phyloP scores from a whole-genome alignment of 1,139 yeast genomes.

The Blastobotrys indianensis region DNA sequence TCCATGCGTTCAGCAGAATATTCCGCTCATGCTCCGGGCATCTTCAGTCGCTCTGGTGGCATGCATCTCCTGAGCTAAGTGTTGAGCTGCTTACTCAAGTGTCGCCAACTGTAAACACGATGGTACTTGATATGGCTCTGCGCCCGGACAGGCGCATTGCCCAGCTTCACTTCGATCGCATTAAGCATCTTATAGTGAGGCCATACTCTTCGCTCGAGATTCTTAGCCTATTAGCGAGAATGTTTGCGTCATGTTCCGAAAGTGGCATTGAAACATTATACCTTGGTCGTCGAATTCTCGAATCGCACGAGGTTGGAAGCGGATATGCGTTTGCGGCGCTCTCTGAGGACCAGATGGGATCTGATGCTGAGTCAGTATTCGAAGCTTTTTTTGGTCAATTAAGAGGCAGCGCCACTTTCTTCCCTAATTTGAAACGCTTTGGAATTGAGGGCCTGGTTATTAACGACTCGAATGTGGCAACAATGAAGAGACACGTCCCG shows the following conservation, averaged over 20 bases:
- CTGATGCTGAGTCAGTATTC: conserved; percentile 10
- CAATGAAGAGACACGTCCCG: conserved; percentile 14
- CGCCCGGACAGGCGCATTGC: conserved; percentile 15
- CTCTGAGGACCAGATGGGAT: conserved; percentile 13
- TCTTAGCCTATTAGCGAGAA: conserved; percentile 16
- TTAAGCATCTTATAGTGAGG: conserved; percentile 18
- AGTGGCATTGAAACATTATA: conserved; percentile 14
- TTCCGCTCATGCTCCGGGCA: conserved; percentile 17
- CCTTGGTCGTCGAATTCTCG: conserved; percentile 17
- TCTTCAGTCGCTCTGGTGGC: conserved; percentile 20
- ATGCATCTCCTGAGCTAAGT: conserved; percentile 22
- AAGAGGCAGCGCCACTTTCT: background rate
- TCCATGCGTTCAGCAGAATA: conserved; percentile 14
- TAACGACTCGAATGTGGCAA: conserved; percentile 9
- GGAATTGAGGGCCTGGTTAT: conserved; percentile 22
- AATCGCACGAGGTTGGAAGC: conserved; percentile 19
- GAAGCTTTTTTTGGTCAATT: conserved; percentile 18
- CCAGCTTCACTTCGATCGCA: conserved; percentile 15
- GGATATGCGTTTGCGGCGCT: conserved; percentile 24
- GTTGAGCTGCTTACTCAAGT: conserved; percentile 18
- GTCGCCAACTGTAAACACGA: conserved; percentile 14
- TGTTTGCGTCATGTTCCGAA: conserved; percentile 13
- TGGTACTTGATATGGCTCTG: conserved; percentile 20
- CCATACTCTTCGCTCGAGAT: conserved; percentile 19
- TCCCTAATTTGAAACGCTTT: conserved; percentile 13